Base-by-base conservation (phyloP, 2,329 filamentous ascomycete genomes). In the Pseudogymnoascus sp. region DNA sequence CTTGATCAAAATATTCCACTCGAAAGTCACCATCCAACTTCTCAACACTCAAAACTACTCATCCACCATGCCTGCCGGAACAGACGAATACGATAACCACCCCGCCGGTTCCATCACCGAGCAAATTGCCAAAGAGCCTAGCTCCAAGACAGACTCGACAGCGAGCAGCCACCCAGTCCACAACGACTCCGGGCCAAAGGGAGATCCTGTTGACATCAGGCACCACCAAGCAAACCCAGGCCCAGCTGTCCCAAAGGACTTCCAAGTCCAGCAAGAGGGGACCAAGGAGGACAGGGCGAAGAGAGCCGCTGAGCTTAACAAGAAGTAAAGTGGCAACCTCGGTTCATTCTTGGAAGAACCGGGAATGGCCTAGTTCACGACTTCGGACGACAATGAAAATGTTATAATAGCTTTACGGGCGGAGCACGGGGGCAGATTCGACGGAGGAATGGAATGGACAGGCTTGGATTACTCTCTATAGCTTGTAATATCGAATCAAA, bases 241-340 rank as follows among this genome's bases (percentile, higher is more conserved):
- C 35, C 85, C 85, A 15, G 84, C 77, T 29, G 69, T 85, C 26
- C 77, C 82, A 17, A 74, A 83, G 66, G 77, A 81, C 65, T 80
- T 85, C 76, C 79, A 80, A 15, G 75, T 75, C 35, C 72, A 81
- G 60, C 73, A 82, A 72, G 83, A 87, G 76, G 85, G 84, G 15
- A 84, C 82, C 64, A 88, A 88, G 75, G 87, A 89, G 73, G 88
- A 91, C 70, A 82, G 88, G 62, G 78, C 81, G 70, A 85, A 82
- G 11, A 86, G 84, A 73, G 86, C 85, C 65, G 78, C 85, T 72
- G 84, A 83, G 70, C 70, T 91, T 74, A 90, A 90, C 79, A 85
- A 88, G 70, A 56, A 56, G 29, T 56, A 56, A 56, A 56, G 29
- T 21, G 17, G 29, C 10, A 21, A 10, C 50, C 21, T 33, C 10